Evolutionary conservation across 768 basidiomycete genomes (phyloP).

Genomic region (Pisolithus marmoratus): DNA sequence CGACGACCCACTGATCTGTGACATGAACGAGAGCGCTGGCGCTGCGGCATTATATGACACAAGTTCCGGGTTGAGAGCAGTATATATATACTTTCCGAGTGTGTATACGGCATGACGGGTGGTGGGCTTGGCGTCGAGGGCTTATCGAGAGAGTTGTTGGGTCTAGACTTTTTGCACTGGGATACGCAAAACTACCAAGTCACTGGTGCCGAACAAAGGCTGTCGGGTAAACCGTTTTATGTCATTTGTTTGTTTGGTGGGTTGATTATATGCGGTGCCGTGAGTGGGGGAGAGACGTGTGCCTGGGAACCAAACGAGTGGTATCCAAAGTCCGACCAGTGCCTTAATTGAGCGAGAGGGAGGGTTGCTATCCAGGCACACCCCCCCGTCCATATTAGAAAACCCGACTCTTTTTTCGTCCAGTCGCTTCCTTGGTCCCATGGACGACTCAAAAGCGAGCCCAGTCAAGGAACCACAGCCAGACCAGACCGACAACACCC

Average conservation of each 20-base stretch:
- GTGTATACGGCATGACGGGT: too few relatives aligned
- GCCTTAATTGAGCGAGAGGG: slow-evolving; percentile 29
- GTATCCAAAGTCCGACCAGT: slow-evolving; percentile 29
- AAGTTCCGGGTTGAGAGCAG: too few relatives aligned
- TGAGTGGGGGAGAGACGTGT: slow-evolving; percentile 24
- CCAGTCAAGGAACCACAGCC: slow-evolving; percentile 3
- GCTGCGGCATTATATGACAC: too few relatives aligned
- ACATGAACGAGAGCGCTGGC: too few relatives aligned
- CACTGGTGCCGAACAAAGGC: too few relatives aligned
- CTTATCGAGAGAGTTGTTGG: too few relatives aligned
- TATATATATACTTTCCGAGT: too few relatives aligned
- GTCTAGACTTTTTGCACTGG: too few relatives aligned
- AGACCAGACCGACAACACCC: not conserved
- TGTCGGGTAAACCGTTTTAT: too few relatives aligned
- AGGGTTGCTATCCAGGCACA: slow-evolving; percentile 29
- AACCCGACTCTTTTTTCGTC: slow-evolving; percentile 26
- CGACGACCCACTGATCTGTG: too few relatives aligned
- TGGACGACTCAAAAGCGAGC: slow-evolving; percentile 30
- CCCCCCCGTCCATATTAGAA: slow-evolving; percentile 20
- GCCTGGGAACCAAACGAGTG: slow-evolving; percentile 25
- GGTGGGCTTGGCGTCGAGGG: too few relatives aligned
- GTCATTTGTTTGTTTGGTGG: slow-evolving; percentile 15
- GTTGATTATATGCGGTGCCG: slow-evolving; percentile 31
- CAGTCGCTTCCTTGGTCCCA: slow-evolving; percentile 9
- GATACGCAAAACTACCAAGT: too few relatives aligned